These are phyloP conservation scores for Gossypium herbaceum DNA, from an alignment of 345 rosid species.

Conservation along the genomic window DNA sequence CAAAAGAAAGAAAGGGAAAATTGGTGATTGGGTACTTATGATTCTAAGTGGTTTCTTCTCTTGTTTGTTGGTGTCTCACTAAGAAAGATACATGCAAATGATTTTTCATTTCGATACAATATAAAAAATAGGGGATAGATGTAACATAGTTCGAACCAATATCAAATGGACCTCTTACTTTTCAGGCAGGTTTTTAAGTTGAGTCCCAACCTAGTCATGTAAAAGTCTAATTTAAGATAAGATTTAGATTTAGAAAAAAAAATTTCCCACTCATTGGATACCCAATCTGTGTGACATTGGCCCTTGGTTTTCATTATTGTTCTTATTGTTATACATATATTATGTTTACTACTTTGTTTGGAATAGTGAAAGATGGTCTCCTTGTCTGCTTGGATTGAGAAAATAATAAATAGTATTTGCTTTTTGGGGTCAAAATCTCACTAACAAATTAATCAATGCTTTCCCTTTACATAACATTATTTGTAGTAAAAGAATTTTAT, in stretches of 20 bases:
- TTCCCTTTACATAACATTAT: neutral
- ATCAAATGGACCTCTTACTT: accelerated
- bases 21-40: too few species aligned
- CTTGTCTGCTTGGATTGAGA: conserved; percentile 36
- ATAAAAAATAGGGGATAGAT: too few species aligned
- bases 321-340: neutral
- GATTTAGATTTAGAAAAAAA: neutral
- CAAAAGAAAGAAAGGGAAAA: too few species aligned
- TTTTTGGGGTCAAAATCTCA: conserved; percentile 35
- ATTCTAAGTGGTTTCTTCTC: too few species aligned
- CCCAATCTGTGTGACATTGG: conserved; percentile 16
- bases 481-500: neutral
- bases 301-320: neutral
- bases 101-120: too few species aligned
- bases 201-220: too few species aligned
- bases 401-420: neutral
- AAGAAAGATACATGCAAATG: too few species aligned
- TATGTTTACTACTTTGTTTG: conserved; percentile 26
- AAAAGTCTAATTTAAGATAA: too few species aligned
- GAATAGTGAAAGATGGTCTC: conserved; percentile 39
- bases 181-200: too few species aligned
- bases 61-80: too few species aligned
- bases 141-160: too few species aligned
- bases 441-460: neutral
- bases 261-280: conserved; percentile 25